Evolutionary conservation across 441 rosid genomes (phyloP).

Genomic region (Flueggea neowawraea): DNA sequence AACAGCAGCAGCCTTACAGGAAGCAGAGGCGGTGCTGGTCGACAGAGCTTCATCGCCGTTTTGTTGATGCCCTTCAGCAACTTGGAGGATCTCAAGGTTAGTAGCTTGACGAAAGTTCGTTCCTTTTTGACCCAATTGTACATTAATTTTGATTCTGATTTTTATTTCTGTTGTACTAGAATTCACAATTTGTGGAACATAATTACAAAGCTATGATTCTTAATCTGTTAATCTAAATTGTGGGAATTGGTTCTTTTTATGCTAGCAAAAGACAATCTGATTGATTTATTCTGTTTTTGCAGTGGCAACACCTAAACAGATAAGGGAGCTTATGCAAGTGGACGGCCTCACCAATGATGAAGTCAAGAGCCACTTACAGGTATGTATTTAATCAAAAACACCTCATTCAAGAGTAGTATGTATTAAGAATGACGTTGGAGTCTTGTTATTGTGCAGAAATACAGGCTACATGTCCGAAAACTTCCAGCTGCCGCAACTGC

Average conservation of each 20-base stretch:
- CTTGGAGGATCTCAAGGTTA: conserved; percentile 93
- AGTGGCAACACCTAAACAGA: conserved; percentile 96
- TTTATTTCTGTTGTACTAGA: too few relatives aligned
- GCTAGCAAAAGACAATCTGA: conserved; percentile 6
- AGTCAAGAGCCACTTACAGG: conserved; percentile 98
- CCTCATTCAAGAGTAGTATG: too few relatives aligned
- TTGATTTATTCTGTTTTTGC: conserved; percentile 12
- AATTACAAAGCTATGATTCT: too few relatives aligned
- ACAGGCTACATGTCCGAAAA: conserved; percentile 69
- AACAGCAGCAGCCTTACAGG: conserved; percentile 38
- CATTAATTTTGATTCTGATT: too few relatives aligned
- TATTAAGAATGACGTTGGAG: conserved; percentile 8
- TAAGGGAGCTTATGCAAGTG: conserved; percentile 87
- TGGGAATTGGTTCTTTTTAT: too few relatives aligned
- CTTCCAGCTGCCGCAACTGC: conserved; percentile 31
- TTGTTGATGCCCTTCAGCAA: conserved; percentile 72
- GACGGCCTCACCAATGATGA: conserved; percentile 97
- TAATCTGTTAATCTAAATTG: too few relatives aligned
- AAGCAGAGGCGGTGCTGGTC: conserved; percentile 98
- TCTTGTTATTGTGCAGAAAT: conserved; percentile 54
- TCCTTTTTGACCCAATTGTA: background rate
- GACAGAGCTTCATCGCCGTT: conserved; percentile 80
- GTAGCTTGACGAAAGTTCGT: background rate
- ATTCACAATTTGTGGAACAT: too few relatives aligned
- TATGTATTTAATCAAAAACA: conserved; percentile 15